Evolutionary conservation across 2,329 filamentous ascomycete genomes (phyloP).

Genomic region (Zalaria sp.): DNA sequence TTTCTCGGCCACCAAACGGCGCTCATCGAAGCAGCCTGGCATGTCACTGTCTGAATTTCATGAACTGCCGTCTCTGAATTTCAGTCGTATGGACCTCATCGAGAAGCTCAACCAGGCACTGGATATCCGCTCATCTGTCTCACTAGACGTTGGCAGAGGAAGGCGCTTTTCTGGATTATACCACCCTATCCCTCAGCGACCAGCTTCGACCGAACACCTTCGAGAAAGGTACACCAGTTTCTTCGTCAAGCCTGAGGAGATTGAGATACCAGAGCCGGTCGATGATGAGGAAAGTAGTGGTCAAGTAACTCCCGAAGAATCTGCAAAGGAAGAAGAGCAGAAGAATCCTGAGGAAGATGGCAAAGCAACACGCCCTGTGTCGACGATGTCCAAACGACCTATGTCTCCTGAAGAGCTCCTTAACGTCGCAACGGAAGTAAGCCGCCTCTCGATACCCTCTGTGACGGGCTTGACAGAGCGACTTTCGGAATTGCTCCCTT

Average conservation of each 20-base stretch:
- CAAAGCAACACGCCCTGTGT: slow-evolving; percentile 5
- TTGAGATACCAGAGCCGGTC: slow-evolving; percentile 7
- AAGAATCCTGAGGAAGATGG: slow-evolving; percentile 10
- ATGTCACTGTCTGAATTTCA: slow-evolving; percentile 20
- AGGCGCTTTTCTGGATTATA: slow-evolving; percentile 17
- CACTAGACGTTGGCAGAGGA: slow-evolving; percentile 20
- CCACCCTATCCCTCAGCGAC: slow-evolving; percentile 19
- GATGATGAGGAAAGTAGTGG: slow-evolving; percentile 6
- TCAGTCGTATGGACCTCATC: slow-evolving; percentile 32
- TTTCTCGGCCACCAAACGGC: neutral
- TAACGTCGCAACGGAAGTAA: slow-evolving; percentile 26
- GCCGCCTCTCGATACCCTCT: slow-evolving; percentile 31
- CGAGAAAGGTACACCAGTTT: slow-evolving; percentile 32
- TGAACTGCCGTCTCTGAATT: slow-evolving; percentile 32
- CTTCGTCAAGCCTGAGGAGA: slow-evolving; percentile 28
- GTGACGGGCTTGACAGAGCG: slow-evolving; percentile 30
- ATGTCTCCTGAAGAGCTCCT: slow-evolving; percentile 28
- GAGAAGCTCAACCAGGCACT: slow-evolving; percentile 30
- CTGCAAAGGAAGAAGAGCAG: slow-evolving; percentile 4
- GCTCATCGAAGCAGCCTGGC: neutral
- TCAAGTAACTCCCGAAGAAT: neutral
- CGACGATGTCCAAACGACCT: slow-evolving; percentile 12
- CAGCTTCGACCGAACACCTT: slow-evolving; percentile 23
- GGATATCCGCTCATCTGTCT: slow-evolving; percentile 23
- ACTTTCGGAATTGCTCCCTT: slow-evolving; percentile 30